Conservation (phyloP, 345 rosid species). For the Cardamine chenopodiifolia region DNA sequence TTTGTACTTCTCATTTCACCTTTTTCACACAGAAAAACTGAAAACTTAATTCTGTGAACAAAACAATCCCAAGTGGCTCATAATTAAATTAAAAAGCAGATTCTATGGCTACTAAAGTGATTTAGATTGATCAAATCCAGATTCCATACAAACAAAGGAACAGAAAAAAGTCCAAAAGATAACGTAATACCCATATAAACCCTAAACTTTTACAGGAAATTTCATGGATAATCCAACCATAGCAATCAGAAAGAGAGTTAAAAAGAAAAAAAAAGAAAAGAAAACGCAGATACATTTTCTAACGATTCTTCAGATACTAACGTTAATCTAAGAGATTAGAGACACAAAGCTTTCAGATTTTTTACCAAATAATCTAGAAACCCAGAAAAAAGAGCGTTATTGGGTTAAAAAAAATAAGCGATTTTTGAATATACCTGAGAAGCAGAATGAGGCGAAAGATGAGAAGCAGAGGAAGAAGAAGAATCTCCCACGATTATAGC, state of each 20-base stretch:
- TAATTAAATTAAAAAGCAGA: constrained; percentile 24
- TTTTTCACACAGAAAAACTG: neutral
- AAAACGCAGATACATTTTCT: constrained; percentile 12
- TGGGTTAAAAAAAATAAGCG: neutral
- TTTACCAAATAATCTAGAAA: constrained; percentile 19
- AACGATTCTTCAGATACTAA: neutral
- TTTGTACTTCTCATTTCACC: neutral
- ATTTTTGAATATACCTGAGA: constrained; percentile 34
- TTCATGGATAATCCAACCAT: neutral
- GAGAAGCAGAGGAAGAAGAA: constrained; percentile 21
- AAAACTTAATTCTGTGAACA: neutral
- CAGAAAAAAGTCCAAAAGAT: neutral
- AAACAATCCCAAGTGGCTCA: constrained; percentile 23
- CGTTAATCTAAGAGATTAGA: neutral
- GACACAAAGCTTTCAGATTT: constrained; percentile 7
- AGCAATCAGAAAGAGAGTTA: neutral
- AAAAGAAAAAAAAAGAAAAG: neutral
- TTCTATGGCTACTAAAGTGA: constrained; percentile 27
- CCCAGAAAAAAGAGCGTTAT: neutral
- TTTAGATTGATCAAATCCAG: constrained; percentile 30
- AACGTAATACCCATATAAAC: constrained; percentile 15
- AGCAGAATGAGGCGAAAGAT: constrained; percentile 16
- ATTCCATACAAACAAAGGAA: constrained; percentile 11
- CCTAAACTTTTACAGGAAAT: neutral
- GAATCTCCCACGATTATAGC: constrained; percentile 37